Conservation (phyloP, 805 yeast genomes). For the Candida nemodendra region DNA sequence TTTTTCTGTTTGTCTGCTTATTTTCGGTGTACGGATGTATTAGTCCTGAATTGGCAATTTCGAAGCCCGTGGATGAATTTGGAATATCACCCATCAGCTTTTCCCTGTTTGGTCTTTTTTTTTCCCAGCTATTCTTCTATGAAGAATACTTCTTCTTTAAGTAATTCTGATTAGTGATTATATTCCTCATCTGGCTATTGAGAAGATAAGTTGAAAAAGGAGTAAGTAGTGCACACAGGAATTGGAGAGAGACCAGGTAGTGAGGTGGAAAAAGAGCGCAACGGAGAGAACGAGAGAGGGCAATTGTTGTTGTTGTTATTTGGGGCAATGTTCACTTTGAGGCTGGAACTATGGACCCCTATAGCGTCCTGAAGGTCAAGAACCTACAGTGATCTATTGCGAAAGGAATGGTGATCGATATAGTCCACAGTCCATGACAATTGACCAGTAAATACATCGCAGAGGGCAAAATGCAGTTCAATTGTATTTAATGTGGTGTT, state of each 20-base stretch:
- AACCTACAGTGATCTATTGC: too few species aligned
- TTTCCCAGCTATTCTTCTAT: conserved; percentile 13
- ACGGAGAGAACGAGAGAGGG: neutral
- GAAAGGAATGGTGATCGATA: too few species aligned
- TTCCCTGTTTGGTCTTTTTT: conserved; percentile 22
- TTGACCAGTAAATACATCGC: too few species aligned
- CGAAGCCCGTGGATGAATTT: conserved; percentile 10
- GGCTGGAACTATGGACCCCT: too few species aligned
- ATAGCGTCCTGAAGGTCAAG: too few species aligned
- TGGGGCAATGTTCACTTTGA: conserved; percentile 9
- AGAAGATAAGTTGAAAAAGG: neutral
- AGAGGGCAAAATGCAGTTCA: too few species aligned
- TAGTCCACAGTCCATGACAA: too few species aligned
- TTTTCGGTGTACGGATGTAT: too few species aligned
- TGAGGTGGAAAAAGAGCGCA: too few species aligned
- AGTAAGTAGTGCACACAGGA: neutral
- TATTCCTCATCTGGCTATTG: conserved; percentile 1
- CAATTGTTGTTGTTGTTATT: neutral
- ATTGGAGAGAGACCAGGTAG: too few species aligned
- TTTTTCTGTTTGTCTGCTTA: too few species aligned
- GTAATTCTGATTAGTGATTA: conserved; percentile 12
- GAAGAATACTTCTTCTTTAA: conserved; percentile 16
- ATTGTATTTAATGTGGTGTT: too few species aligned
- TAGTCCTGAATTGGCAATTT: conserved; percentile 5
- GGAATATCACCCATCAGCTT: conserved; percentile 17